Evolutionary conservation across 352 stramenopile genomes (phyloP), one percentile per base, ranked within the genome.

Genomic region (Phytophthora gonapodyides): DNA sequence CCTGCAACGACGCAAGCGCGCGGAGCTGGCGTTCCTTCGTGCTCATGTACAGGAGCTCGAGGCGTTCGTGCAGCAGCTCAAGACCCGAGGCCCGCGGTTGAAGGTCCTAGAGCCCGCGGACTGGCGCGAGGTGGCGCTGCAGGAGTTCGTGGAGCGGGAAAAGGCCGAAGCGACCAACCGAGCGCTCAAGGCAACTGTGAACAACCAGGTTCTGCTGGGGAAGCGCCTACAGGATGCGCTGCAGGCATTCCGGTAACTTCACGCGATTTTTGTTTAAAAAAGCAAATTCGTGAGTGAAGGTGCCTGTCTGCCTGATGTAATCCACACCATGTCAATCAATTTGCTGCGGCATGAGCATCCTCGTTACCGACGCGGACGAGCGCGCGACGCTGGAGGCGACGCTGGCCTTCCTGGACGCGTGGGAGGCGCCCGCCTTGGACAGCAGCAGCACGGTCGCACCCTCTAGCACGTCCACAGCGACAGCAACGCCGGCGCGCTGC

Each of bases 351-450:
- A 67, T 61, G 53, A 69, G 42, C 41, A 38, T 47, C 11, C 12
- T 70, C 7, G 16, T 61, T 1, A 16, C 35, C 7, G 62, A 70
- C 36, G 30, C 11, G 27, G 62, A 70, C 55, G 56, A 65, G n/a
- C 30, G 11, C 19, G 55, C 62, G 12, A 71, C 51, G 37, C 19
- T 67, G 21, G 19, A 71, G 49, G 63, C 57, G 21, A 54, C 63
- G 5, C n/a, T 71, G 19, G 57, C 49, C 19, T 71, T 71, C 37
- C 30, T 71, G 17, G 63, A 70, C 42, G 34, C 30, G 0, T 70
- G 36, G 35, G 42, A 61, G 13, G 15, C 9, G 30, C 21, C 36
- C n/a, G 37, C n/a, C 8, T 57, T 27, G 6, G 30, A 51, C 7
- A 46, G 7, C 27, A 49, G 36, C 44, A 49, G 16, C 7, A 1